Conservation (phyloP, 1,284 basidiomycete genomes). For the Cryptococcus neoformans region DNA sequence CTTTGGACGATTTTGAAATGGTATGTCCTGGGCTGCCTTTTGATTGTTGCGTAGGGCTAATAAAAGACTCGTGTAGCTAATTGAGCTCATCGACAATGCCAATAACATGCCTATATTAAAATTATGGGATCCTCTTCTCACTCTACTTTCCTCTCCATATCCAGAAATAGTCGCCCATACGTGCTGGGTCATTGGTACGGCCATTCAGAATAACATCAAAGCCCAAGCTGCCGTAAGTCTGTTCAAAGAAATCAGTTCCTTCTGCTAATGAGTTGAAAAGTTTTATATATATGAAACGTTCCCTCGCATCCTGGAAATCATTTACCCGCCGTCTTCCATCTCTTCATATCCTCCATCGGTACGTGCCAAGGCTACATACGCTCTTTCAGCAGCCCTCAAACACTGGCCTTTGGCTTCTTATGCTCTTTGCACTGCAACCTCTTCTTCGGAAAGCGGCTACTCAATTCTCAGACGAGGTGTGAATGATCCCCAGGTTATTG, state of each 20-base stretch:
- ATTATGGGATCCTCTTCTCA: conserved; percentile 80
- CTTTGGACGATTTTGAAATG: conserved; percentile 95
- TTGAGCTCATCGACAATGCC: conserved; percentile 94
- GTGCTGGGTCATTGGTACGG: conserved; percentile 91
- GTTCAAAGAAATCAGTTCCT: neutral
- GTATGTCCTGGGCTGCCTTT: conserved; percentile 51
- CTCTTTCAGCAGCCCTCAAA: conserved; percentile 78
- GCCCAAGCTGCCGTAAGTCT: conserved; percentile 76
- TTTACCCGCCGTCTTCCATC: conserved; percentile 52
- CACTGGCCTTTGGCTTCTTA: conserved; percentile 53
- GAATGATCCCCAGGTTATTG: conserved; percentile 68
- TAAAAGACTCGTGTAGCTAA: conserved; percentile 56
- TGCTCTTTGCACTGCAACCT: conserved; percentile 1
- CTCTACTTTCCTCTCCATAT: conserved; percentile 60
- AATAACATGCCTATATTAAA: conserved; percentile 81
- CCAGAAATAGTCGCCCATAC: conserved; percentile 67
- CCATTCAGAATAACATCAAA: conserved; percentile 90
- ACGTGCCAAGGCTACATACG: conserved; percentile 81
- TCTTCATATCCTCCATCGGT: conserved; percentile 49
- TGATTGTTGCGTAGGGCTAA: neutral
- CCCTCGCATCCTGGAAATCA: conserved; percentile 61
- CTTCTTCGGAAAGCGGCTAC: conserved; percentile 19
- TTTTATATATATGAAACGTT: conserved; percentile 71
- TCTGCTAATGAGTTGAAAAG: conserved; percentile 49
- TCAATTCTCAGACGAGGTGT: conserved; percentile 22